Conservation (phyloP, 164 flowering plant species). For the Dillenia turbinata region DNA sequence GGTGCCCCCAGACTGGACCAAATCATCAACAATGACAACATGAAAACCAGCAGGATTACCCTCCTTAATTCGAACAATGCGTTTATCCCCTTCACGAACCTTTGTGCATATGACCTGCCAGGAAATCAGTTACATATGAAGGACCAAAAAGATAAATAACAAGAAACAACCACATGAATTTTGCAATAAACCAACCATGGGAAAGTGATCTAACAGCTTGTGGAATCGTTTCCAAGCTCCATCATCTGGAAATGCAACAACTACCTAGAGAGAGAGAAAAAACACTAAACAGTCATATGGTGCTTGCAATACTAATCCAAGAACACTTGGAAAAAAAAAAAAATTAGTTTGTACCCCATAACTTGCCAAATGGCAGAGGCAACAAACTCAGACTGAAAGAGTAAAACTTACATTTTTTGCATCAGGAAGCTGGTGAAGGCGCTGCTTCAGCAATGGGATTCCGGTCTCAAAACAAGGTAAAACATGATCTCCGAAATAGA, state of each 20-base stretch:
- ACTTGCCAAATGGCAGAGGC: neutral
- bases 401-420: conserved; percentile 57
- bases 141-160: neutral
- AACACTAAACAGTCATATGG: no score
- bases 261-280: conserved; percentile 37
- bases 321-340: no score
- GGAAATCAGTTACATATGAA: neutral
- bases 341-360: no score
- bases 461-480: conserved; percentile 94
- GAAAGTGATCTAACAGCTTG: conserved; percentile 80
- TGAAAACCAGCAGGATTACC: conserved; percentile 84
- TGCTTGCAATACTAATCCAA: no score
- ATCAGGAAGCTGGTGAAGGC: conserved; percentile 84
- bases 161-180: neutral
- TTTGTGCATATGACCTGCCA: conserved; percentile 80
- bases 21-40: conserved; percentile 96
- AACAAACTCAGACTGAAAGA: neutral
- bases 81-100: conserved; percentile 94
- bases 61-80: conserved; percentile 92
- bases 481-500: conserved; percentile 90
- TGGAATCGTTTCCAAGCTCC: conserved; percentile 99
- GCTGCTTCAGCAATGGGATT: conserved; percentile 80
- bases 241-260: conserved; percentile 96
- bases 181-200: conserved; percentile 42
- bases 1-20: conserved; percentile 98